phyloP scores from a whole-genome alignment of 768 basidiomycete species.

The Suillus tomentosus region DNA sequence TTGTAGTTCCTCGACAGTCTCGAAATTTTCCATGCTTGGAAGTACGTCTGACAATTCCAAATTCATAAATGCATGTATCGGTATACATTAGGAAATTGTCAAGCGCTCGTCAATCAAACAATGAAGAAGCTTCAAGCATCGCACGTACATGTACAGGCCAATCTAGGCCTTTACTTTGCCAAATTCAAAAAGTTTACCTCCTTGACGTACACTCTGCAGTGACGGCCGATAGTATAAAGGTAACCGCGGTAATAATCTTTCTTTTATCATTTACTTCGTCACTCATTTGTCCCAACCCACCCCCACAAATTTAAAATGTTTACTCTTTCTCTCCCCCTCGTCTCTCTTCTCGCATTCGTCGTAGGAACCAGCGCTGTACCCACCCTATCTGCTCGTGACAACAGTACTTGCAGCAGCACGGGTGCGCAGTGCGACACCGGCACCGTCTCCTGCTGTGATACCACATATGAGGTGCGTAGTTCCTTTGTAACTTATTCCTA shows the following conservation, averaged over 20 bases:
- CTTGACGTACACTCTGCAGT: neutral
- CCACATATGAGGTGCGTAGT: slow-evolving; percentile 21
- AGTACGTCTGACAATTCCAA: neutral
- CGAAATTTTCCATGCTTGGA: neutral
- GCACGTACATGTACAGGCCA: neutral
- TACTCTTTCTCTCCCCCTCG: slow-evolving; percentile 1
- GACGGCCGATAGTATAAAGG: neutral
- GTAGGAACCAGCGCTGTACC: slow-evolving; percentile 5
- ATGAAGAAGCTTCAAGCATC: too few relatives aligned
- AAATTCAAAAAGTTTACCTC: neutral
- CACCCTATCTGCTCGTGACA: slow-evolving; percentile 8
- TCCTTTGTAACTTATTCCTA: neutral
- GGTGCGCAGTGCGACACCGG: slow-evolving; percentile 32
- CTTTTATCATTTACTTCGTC: neutral
- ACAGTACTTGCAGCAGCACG: slow-evolving; percentile 1
- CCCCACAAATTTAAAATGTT: neutral
- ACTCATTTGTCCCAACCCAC: neutral
- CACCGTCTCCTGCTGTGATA: slow-evolving; percentile 33
- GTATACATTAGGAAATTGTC: too few relatives aligned
- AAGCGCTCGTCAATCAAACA: too few relatives aligned
- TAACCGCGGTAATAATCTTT: too few relatives aligned
- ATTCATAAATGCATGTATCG: neutral
- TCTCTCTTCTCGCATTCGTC: slow-evolving; percentile 10
- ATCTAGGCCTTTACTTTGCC: neutral
- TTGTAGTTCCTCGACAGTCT: neutral